These are phyloP conservation scores for Scleroderma bovista DNA, from an alignment of 768 basidiomycete species.

Conservation along the genomic window DNA sequence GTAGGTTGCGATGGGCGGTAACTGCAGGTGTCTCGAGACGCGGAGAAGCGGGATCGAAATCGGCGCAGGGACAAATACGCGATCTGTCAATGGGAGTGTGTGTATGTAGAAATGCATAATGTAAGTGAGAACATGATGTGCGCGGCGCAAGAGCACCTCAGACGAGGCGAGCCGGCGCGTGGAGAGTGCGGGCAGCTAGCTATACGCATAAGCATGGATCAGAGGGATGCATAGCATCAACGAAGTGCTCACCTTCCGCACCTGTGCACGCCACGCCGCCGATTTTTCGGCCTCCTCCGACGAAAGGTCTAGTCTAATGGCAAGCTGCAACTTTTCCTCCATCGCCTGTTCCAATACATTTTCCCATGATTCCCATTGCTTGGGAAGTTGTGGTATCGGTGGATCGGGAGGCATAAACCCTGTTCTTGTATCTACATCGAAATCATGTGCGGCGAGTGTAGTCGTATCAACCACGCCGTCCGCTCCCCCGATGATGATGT, in stretches of 20 bases:
- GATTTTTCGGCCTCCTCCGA: conserved; percentile 36
- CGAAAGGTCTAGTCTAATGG: conserved; percentile 36
- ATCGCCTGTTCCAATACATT: conserved; percentile 46
- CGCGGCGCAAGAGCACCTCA: conserved; percentile 56
- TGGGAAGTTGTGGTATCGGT: conserved; percentile 59
- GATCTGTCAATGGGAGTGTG: conserved; percentile 42
- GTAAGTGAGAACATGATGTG: conserved; percentile 69
- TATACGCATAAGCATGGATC: not conserved
- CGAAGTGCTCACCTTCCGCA: conserved; percentile 41
- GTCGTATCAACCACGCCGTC: conserved; percentile 40
- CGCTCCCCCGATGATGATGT: conserved; percentile 16
- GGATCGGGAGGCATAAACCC: conserved; percentile 87
- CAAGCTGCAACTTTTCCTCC: conserved; percentile 48
- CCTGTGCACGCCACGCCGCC: conserved; percentile 46
- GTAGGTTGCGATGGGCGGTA: conserved; percentile 88
- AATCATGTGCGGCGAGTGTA: conserved; percentile 78
- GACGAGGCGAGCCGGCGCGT: conserved; percentile 43
- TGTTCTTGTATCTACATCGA: conserved; percentile 86
- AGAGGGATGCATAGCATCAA: not conserved
- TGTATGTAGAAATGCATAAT: conserved; percentile 79
- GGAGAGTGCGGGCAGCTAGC: conserved; percentile 50
- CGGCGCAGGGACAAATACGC: conserved; percentile 60
- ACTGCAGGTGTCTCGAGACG: conserved; percentile 61
- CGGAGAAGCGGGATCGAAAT: conserved; percentile 73
- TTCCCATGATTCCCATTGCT: conserved; percentile 73